Percentiles rank a stretch among this genome's conserved stretches.
phyloP scores from a whole-genome alignment of 2,329 filamentous ascomycete species.

The Magnaporthales sp. region DNA sequence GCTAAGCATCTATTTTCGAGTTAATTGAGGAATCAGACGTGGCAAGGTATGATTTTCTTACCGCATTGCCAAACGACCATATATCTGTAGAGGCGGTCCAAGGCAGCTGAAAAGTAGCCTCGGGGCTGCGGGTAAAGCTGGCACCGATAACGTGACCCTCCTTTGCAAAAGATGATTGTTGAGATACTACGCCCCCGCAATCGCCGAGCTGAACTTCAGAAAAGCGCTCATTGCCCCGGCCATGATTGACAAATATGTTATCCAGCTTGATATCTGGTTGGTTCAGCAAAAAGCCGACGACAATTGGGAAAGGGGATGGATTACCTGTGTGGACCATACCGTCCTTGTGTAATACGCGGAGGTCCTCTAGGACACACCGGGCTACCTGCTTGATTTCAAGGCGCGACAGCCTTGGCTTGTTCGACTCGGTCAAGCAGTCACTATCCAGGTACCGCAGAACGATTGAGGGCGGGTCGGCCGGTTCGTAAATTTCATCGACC shows the following conservation, averaged over 20 bases:
- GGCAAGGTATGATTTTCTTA: constrained; percentile 5
- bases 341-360: constrained; percentile 14
- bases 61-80: constrained; percentile 18
- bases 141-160: constrained; percentile 16
- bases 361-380: constrained; percentile 13
- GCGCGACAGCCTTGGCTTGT: constrained; percentile 14
- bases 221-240: constrained; percentile 12
- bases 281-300: background rate
- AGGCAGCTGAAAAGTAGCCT: constrained; percentile 14
- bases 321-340: constrained; percentile 17
- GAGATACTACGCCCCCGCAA: constrained; percentile 14
- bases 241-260: constrained; percentile 17
- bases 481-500: constrained; percentile 15
- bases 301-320: background rate
- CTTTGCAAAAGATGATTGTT: constrained; percentile 14
- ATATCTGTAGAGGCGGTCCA: constrained; percentile 17
- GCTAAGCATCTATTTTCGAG: constrained; percentile 11
- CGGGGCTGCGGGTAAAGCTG: constrained; percentile 15
- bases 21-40: background rate
- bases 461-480: constrained; percentile 15
- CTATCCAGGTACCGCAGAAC: constrained; percentile 15
- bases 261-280: constrained; percentile 17
- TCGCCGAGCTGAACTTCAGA: constrained; percentile 18
- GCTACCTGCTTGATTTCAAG: constrained; percentile 19
- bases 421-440: constrained; percentile 16